A percentile compares a stretch with the other conserved stretches of the same genome.
Conservation (phyloP, 495 filamentous ascomycete species). For the Astrothelium subdiscretum region DNA sequence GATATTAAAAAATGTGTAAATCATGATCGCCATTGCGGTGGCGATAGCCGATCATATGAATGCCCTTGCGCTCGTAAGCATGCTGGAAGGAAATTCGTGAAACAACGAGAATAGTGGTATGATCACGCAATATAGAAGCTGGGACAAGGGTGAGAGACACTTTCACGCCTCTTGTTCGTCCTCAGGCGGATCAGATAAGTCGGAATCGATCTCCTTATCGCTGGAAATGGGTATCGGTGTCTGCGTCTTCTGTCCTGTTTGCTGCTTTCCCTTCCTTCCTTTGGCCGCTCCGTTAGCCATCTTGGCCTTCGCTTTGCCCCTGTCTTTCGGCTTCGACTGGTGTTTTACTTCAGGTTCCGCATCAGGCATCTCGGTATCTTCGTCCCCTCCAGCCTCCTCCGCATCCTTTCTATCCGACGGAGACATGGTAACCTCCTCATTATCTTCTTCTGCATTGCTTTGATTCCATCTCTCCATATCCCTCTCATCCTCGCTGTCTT, state of each 20-base stretch:
- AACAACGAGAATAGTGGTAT: background rate
- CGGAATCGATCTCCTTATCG: constrained; percentile 13
- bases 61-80: too few relatives aligned
- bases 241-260: background rate
- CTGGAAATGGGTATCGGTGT: background rate
- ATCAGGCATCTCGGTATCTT: constrained; percentile 1
- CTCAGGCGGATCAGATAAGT: constrained; percentile 13
- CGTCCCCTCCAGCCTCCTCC: background rate
- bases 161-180: background rate
- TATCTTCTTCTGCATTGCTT: constrained; percentile 7
- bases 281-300: background rate
- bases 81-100: background rate
- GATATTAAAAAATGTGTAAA: too few relatives aligned
- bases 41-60: too few relatives aligned
- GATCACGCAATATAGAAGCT: too few relatives aligned
- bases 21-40: too few relatives aligned
- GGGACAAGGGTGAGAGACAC: background rate
- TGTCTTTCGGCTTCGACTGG: background rate
- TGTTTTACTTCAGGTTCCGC: background rate
- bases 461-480: constrained; percentile 33
- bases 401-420: background rate
- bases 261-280: background rate
- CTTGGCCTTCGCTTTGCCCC: background rate
- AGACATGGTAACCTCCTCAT: constrained; percentile 6
- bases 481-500: constrained; percentile 46